Evolutionary conservation across 75 land plant genomes (phyloP).

Genomic region (Adiantum capillusveneris): DNA sequence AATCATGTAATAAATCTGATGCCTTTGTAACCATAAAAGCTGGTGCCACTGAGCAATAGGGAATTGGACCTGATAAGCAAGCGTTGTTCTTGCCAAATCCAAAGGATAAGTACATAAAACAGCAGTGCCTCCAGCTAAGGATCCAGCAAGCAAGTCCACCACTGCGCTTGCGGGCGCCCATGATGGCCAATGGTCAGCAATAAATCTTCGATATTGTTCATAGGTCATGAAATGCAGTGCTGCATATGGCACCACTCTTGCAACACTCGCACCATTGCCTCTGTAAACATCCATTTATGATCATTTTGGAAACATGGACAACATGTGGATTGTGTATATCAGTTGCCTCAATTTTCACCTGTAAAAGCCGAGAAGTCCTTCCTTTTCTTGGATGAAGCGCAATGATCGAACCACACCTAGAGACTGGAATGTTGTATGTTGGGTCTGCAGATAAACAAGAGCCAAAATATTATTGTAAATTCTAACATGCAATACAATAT

Average conservation of each 20-base stretch:
- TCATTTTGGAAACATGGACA: too few relatives aligned
- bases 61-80: slow-evolving; percentile 95
- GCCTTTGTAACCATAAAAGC: too few relatives aligned
- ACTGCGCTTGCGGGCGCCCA: slow-evolving; percentile 45
- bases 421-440: background rate
- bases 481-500: too few relatives aligned
- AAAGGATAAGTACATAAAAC: slow-evolving; percentile 81
- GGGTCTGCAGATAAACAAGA: background rate
- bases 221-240: slow-evolving; percentile 87
- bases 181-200: slow-evolving; percentile 31
- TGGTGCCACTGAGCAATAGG: too few relatives aligned
- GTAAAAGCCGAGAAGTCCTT: slow-evolving; percentile 1
- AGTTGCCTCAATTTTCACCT: background rate
- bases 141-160: slow-evolving; percentile 72
- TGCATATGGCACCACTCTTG: slow-evolving; percentile 82
- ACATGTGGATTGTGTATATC: too few relatives aligned
- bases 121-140: slow-evolving; percentile 80
- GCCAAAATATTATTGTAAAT: too few relatives aligned
- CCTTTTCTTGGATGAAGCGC: background rate
- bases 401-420: background rate
- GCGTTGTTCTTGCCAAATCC: slow-evolving; percentile 70
- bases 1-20: background rate
- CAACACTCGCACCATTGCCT: slow-evolving; percentile 90
- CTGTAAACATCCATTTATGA: slow-evolving; percentile 16
- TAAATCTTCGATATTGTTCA: slow-evolving; percentile 73